Conservation (phyloP, 306 rosid genomes). For the Quercus aquifolioides region DNA sequence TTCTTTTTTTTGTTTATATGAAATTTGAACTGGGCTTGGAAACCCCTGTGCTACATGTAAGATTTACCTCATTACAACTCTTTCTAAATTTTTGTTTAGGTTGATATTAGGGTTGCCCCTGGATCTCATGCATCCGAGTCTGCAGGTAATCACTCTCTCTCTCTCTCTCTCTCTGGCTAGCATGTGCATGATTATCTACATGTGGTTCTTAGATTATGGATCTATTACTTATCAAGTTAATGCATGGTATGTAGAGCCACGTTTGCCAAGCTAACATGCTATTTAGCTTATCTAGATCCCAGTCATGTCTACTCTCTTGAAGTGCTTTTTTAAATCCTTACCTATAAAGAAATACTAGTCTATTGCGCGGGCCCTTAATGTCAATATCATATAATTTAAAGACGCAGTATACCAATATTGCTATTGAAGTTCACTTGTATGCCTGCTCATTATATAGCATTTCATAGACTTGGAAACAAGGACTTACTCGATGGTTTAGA, state of each 20-base stretch:
- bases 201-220: neutral
- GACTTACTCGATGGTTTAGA: no score
- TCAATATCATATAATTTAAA: no score
- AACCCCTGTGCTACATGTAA: neutral
- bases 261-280: neutral
- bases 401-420: no score
- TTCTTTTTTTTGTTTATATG: neutral
- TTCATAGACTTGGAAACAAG: no score
- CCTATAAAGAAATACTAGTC: neutral
- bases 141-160: slow-evolving; percentile 48
- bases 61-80: slow-evolving; percentile 11
- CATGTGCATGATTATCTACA: neutral
- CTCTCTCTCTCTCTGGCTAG: neutral
- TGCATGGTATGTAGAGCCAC: slow-evolving; percentile 9
- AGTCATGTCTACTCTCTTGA: neutral
- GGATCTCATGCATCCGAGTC: slow-evolving; percentile 97
- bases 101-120: slow-evolving; percentile 92
- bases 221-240: slow-evolving; percentile 5
- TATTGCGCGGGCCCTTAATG: no score
- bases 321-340: neutral
- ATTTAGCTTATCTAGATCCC: neutral
- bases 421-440: no score
- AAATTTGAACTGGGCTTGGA: slow-evolving; percentile 16
- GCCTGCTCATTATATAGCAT: no score
- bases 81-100: slow-evolving; percentile 41